Evolutionary conservation across 2,329 filamentous ascomycete genomes (phyloP), one percentile per base, ranked within the genome.

Genomic region (Rutstroemia sydowiana): DNA sequence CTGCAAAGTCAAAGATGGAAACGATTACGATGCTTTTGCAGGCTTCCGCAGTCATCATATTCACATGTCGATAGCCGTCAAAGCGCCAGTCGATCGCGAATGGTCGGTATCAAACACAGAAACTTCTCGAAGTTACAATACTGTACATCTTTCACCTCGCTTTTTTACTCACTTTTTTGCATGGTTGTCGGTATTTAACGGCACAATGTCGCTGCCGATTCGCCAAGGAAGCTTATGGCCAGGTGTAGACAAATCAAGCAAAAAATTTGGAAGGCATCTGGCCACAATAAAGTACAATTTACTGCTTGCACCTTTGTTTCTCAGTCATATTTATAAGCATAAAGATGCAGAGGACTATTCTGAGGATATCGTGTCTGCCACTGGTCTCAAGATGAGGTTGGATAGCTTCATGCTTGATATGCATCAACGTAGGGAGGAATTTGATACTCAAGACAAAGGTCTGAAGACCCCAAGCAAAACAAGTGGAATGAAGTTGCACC

Each of bases 271-370:
- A 13, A 82, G 93, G 45, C 95, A 98, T 69, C 74, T 98, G 56
- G 92, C 90, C n/a, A 98, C 95, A 8, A 91, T 98, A 74, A 98
- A 98, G 73, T 97, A 97, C 72, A 96, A 92, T 57, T 73, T 98
- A 20, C 77, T 97, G 3, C 75, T 98, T 14, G 95, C 93, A 2
- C 93, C 93, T 0, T 73, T 98, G 2, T 98, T 95, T 68, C 80
- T 98, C 57, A 95, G 91, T 61, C 93, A 98, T 63, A 90, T 98
- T 30, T 98, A 98, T 73, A 97, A 96, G 69, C 93, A 98, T 72
- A 96, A 96, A 67, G 93, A 98, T 64, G 82, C 82, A 0, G 92
- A 96, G 64, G 90, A 95, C 55, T 87, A 88, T 64, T 77, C 80
- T 0, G 85, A 91, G 56, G 76, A 83, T 48, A 77, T 85, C 0